Base-by-base conservation (phyloP, 108 stramenopile genomes). In the Nitzschia sp. region DNA sequence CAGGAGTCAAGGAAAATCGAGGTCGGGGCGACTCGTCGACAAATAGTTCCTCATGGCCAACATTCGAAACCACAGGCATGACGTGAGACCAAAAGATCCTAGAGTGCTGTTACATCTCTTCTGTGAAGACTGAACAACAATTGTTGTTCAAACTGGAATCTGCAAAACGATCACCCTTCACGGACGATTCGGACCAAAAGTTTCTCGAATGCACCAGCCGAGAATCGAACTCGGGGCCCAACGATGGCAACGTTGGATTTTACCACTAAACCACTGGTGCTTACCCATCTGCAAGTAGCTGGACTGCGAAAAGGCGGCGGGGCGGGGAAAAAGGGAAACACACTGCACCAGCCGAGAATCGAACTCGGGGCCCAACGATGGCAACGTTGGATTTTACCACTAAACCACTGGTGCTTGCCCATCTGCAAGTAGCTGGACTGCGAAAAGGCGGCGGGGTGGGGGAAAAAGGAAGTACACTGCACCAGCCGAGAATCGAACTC, bases 201-300 rank as follows among this genome's bases (percentile, higher is more conserved):
- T 34, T 34, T 34, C 29, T n/a, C 3, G 29, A 1, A 3, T 82
- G 81, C 81, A 69, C 80, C 78, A 82, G 70, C 87, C 87, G 82
- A 68, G 87, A 88, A 88, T 88, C 87, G 84, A 88, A 88, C 87
- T 68, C 84, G 84, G 87, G 87, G 87, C 83, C 70, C 83, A 80
- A 85, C 87, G 87, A 88, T 88, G 87, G 87, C 87, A 88, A 88
- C 87, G 84, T 85, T 80, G 83, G 70, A 88, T 88, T 83, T 88
- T 88, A 85, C 87, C 87, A 88, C 84, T 88, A 88, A 81, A 88
- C 84, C 87, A 85, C 68, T 79, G 72, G 77, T 64, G 79, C 75
- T 62, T 44, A 3, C n/a, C n/a, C n/a, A n/a, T 34, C 24, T 12
- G 2, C 12, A 22, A 19, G 2, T 2, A 7, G 21, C 24, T 12